Percentiles rank a stretch among this genome's conserved stretches.
Conservation (phyloP, 352 stramenopile species). For the Aphanomyces stellatus region DNA sequence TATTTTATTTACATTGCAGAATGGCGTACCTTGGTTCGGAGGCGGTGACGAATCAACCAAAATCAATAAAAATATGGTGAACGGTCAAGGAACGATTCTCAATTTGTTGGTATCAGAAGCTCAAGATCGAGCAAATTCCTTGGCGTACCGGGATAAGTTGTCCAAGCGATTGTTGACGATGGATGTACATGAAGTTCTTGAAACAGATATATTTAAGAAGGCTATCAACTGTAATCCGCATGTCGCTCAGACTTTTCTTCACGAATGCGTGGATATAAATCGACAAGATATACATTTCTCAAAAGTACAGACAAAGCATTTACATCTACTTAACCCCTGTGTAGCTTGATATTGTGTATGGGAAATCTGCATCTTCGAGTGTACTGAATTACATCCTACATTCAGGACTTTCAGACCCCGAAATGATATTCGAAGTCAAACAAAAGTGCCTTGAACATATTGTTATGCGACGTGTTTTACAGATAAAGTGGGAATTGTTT, state of each 20-base stretch:
- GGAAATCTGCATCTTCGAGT: too few species aligned
- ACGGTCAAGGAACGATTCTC: too few species aligned
- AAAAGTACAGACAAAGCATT: too few species aligned
- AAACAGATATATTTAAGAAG: background rate
- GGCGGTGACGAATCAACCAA: too few species aligned
- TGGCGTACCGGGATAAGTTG: background rate
- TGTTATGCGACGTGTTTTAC: background rate
- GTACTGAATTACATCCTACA: too few species aligned
- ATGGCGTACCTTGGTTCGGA: too few species aligned
- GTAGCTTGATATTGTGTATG: too few species aligned
- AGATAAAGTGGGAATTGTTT: slow-evolving; percentile 14
- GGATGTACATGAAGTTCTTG: background rate
- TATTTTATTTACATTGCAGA: too few species aligned
- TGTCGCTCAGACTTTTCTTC: background rate
- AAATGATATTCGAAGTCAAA: background rate
- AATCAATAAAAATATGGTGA: too few species aligned
- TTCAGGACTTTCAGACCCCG: too few species aligned
- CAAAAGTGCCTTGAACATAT: background rate
- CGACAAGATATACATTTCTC: background rate
- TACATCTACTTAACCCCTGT: too few species aligned
- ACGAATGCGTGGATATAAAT: background rate
- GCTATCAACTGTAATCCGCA: background rate
- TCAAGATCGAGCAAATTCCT: background rate
- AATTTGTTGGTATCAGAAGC: too few species aligned
- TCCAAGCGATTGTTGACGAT: background rate